A percentile compares a stretch with the other conserved stretches of the same genome.
These are phyloP conservation scores for Hypomontagnella monticulosa DNA, from an alignment of 495 filamentous ascomycete genomes.

Conservation along the genomic window DNA sequence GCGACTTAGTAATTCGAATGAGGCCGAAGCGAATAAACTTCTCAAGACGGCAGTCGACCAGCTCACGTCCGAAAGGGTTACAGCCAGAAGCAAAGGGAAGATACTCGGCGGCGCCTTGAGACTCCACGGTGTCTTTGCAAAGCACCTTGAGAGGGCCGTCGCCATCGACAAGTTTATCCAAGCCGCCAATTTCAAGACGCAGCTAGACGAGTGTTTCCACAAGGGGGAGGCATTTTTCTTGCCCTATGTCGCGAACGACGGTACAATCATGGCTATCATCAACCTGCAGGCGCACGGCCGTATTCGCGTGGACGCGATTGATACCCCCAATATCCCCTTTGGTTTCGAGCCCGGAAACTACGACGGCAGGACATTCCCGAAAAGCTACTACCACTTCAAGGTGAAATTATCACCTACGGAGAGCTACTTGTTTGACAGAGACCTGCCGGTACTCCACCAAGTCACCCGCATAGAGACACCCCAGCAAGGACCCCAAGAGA, in stretches of 20 bases:
- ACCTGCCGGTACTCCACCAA: slow-evolving; percentile 53
- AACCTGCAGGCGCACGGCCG: slow-evolving; percentile 72
- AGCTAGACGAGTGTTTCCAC: slow-evolving; percentile 65
- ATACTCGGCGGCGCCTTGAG: slow-evolving; percentile 64
- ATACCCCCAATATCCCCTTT: slow-evolving; percentile 73
- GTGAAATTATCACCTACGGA: slow-evolving; percentile 67
- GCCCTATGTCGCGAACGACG: slow-evolving; percentile 66
- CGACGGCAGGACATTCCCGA: slow-evolving; percentile 74
- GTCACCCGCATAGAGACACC: slow-evolving; percentile 46
- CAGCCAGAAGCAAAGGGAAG: slow-evolving; percentile 65
- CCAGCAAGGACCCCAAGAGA: slow-evolving; percentile 43
- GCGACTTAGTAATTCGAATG: slow-evolving; percentile 42
- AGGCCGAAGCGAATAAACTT: slow-evolving; percentile 52
- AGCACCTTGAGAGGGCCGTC: slow-evolving; percentile 58
- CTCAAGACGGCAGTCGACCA: slow-evolving; percentile 65
- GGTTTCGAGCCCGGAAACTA: slow-evolving; percentile 79
- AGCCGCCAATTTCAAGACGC: slow-evolving; percentile 66
- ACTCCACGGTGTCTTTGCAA: slow-evolving; percentile 65
- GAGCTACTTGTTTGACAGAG: slow-evolving; percentile 69
- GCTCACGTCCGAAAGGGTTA: slow-evolving; percentile 67
- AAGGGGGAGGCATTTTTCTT: slow-evolving; percentile 45
- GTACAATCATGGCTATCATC: slow-evolving; percentile 72
- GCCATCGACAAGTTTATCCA: slow-evolving; percentile 58
- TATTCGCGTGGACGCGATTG: slow-evolving; percentile 63
- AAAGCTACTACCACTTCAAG: slow-evolving; percentile 66